phyloP scores from a whole-genome alignment of 164 flowering plant genomes.

The Vitis rupestris region DNA sequence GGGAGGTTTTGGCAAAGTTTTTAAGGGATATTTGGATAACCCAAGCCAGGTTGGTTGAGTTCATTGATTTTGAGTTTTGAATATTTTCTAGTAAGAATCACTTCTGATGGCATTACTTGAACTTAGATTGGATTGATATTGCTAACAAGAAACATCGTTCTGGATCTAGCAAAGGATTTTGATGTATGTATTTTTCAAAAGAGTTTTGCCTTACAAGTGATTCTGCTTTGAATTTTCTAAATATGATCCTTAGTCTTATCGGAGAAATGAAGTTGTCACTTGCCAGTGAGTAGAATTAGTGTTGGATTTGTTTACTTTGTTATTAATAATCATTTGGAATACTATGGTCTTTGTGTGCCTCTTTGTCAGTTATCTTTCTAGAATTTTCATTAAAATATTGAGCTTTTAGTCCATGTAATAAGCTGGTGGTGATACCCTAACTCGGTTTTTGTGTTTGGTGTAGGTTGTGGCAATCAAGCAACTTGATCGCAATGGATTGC shows the following conservation, averaged over 20 bases:
- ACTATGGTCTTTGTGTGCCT: not conserved
- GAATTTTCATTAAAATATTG: not conserved
- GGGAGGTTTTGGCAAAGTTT: conserved; percentile 95
- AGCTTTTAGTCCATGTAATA: not conserved
- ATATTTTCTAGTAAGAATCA: not conserved
- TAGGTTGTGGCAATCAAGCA: conserved; percentile 89
- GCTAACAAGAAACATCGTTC: no score
- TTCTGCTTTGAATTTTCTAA: no score
- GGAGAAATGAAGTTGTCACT: no score
- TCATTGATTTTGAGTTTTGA: not conserved
- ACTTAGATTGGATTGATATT: no score
- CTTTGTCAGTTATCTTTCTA: not conserved
- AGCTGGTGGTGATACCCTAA: conserved; percentile 9
- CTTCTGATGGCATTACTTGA: no score
- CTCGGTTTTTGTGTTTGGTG: conserved; percentile 10
- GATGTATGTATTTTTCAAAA: not conserved
- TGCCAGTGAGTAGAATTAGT: not conserved
- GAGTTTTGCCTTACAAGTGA: no score
- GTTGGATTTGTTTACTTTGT: not conserved
- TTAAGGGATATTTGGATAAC: conserved; percentile 59
- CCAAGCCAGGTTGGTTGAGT: conserved; percentile 46
- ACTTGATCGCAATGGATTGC: conserved; percentile 72
- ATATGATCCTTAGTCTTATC: no score
- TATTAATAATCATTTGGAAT: not conserved
- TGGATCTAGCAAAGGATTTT: no score